A percentile compares a stretch with the other conserved stretches of the same genome.
Conservation (phyloP, 257 asterid genomes). For the Solanum virginianum region DNA sequence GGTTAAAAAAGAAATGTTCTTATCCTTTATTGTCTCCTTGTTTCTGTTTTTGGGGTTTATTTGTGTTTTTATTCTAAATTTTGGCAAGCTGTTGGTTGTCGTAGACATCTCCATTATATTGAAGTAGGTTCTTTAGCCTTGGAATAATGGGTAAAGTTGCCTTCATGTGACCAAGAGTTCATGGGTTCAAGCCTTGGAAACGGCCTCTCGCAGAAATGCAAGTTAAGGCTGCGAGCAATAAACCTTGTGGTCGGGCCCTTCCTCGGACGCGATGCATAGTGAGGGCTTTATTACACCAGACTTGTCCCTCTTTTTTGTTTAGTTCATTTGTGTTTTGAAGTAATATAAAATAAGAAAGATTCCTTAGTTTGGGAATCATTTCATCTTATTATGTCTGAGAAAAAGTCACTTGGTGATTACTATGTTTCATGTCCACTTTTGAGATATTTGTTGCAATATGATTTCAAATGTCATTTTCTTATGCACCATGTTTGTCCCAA, state of each 20-base stretch:
- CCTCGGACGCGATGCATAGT: too few relatives aligned
- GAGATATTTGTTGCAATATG: conserved; percentile 6
- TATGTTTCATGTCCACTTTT: background rate
- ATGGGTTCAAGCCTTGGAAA: too few relatives aligned
- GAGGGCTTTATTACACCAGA: too few relatives aligned
- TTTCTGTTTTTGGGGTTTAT: background rate
- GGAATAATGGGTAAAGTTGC: too few relatives aligned
- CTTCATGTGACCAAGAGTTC: too few relatives aligned
- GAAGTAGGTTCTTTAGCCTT: background rate
- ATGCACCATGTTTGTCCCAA: conserved; percentile 23
- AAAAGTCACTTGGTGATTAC: background rate
- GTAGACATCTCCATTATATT: background rate
- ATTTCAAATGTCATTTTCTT: conserved; percentile 14
- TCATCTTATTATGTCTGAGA: background rate
- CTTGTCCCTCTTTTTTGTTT: too few relatives aligned
- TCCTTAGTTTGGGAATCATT: background rate
- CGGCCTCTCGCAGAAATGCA: too few relatives aligned
- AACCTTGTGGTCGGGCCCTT: too few relatives aligned
- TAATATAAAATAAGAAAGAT: background rate
- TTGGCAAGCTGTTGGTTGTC: background rate
- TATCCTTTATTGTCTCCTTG: background rate
- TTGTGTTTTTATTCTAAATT: background rate
- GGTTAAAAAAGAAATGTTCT: background rate
- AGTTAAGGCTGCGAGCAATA: too few relatives aligned
- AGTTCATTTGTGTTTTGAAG: background rate